A percentile compares a stretch with the other conserved stretches of the same genome.
These are phyloP conservation scores for Candida tetrigidarum DNA, from an alignment of 1,139 yeast genomes.

Conservation along the genomic window DNA sequence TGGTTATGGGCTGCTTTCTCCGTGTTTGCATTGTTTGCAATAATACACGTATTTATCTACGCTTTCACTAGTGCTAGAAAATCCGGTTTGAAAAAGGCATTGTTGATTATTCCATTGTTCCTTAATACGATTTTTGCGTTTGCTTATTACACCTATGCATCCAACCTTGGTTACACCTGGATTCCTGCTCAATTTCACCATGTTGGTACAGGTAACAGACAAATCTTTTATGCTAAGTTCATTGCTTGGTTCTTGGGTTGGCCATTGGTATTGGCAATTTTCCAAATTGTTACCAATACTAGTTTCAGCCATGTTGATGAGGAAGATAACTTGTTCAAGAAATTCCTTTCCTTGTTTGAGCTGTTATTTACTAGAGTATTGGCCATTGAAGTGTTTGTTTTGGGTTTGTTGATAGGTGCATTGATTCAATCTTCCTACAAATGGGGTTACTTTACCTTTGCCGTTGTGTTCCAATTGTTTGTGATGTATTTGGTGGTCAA, in stretches of 20 bases:
- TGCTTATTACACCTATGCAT: slow-evolving; percentile 66
- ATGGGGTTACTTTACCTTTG: slow-evolving; percentile 65
- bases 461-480: slow-evolving; percentile 40
- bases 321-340: slow-evolving; percentile 24
- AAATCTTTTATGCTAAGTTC: slow-evolving; percentile 66
- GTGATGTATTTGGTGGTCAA: slow-evolving; percentile 33
- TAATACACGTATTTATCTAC: slow-evolving; percentile 44
- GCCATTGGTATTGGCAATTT: slow-evolving; percentile 55
- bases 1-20: slow-evolving; percentile 75
- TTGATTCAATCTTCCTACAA: slow-evolving; percentile 62
- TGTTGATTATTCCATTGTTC: slow-evolving; percentile 50
- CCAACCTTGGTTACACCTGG: slow-evolving; percentile 67
- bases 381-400: slow-evolving; percentile 52
- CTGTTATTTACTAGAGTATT: slow-evolving; percentile 38
- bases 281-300: slow-evolving; percentile 50
- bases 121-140: slow-evolving; percentile 50
- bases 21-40: slow-evolving; percentile 45
- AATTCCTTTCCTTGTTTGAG: slow-evolving; percentile 27
- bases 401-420: slow-evolving; percentile 57
- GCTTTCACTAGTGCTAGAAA: slow-evolving; percentile 39
- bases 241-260: slow-evolving; percentile 71
- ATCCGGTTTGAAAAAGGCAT: slow-evolving; percentile 39
- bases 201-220: slow-evolving; percentile 52
- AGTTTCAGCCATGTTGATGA: slow-evolving; percentile 20
- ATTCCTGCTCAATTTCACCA: slow-evolving; percentile 60